Base-by-base conservation (phyloP, 163 green algal genomes). In the Scenedesmus sp. region DNA sequence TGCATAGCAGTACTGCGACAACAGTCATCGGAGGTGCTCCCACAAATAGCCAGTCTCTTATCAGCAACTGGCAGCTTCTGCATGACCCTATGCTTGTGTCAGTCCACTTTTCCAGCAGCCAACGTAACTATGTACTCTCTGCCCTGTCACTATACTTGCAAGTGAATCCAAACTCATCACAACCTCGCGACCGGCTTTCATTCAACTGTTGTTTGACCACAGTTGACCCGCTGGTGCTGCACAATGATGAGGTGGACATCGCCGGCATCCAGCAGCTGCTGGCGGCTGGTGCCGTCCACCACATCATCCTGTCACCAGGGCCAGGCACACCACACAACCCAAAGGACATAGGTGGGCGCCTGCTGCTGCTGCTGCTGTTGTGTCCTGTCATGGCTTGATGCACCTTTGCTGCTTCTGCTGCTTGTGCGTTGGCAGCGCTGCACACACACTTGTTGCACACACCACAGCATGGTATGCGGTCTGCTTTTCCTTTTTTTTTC, bases 281-380 rank as follows among this genome's bases (percentile, higher is more conserved):
- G 0, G 12, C 92, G 3, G 73, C 26, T 0, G 93, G 93, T 0
- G 46, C 91, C 9, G 96, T 97, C 8, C 87, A 98, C 82, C 96
- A 96, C 84, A 95, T 99, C 52, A 97, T 99, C 12, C 96, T 99
- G 9, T 99, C 97, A 0, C 98, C 98, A 6, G 98, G 98, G 0
- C 98, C 98, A n/a, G 98, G 98, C 56, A 98, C 95, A 3, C 98
- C 98, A 0, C 67, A 91, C 18, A 91, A 86, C 0, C 15, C 93
- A 0, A 23, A 52, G 6, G 98, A 99, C 92, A 95, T 99, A 55
- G 98, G 97, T 97, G 91, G 83, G 94, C 1, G 16, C 8, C 16
- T 59, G 60, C 62, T 54, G 26, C 34, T 46, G 34, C 34, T 46
- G 34, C 34, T 46, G 9, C 60, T 85, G 77, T 46, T 46, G 34